phyloP scores from a whole-genome alignment of 768 basidiomycete species.

The Boletus speciosus region DNA sequence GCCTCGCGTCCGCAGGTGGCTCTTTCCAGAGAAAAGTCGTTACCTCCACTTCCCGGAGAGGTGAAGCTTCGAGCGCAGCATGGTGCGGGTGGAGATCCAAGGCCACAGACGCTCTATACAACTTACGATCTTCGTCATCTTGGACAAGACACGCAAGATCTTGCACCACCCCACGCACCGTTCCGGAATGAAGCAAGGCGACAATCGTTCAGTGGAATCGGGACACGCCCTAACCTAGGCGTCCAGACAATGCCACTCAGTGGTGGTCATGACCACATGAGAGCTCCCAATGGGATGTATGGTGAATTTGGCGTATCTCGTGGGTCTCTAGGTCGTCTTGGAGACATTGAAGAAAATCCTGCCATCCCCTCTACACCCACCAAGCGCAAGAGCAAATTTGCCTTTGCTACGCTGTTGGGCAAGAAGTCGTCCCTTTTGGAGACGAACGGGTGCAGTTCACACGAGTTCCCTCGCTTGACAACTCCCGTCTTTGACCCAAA shows the following conservation, averaged over 20 bases:
- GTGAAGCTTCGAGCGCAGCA: slow-evolving; percentile 42
- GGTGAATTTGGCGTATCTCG: slow-evolving; percentile 73
- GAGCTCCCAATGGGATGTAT: slow-evolving; percentile 43
- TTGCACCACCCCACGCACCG: slow-evolving; percentile 59
- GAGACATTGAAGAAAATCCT: slow-evolving; percentile 30
- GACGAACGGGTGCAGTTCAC: slow-evolving; percentile 35
- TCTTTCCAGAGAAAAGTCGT: slow-evolving; percentile 62
- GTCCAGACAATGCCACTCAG: slow-evolving; percentile 49
- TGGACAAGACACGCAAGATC: slow-evolving; percentile 43
- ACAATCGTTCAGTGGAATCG: slow-evolving; percentile 73
- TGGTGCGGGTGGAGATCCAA: slow-evolving; percentile 36
- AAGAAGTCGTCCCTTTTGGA: slow-evolving; percentile 39
- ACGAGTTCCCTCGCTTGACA: slow-evolving; percentile 49
- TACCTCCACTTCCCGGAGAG: slow-evolving; percentile 72
- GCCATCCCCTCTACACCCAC: slow-evolving; percentile 33
- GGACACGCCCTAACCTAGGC: slow-evolving; percentile 52
- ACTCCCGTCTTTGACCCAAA: slow-evolving; percentile 44
- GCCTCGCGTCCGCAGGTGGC: slow-evolving; percentile 11
- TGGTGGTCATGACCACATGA: slow-evolving; percentile 34
- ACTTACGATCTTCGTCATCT: slow-evolving; percentile 55
- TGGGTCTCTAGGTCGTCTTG: slow-evolving; percentile 46
- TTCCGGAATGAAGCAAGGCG: slow-evolving; percentile 63
- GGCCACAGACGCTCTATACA: slow-evolving; percentile 65
- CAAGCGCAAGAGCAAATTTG: slow-evolving; percentile 75
- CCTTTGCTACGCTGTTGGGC: slow-evolving; percentile 63